These are phyloP conservation scores for Calonectria multiphialidica DNA, from an alignment of 2,329 filamentous ascomycete species.

Conservation along the genomic window DNA sequence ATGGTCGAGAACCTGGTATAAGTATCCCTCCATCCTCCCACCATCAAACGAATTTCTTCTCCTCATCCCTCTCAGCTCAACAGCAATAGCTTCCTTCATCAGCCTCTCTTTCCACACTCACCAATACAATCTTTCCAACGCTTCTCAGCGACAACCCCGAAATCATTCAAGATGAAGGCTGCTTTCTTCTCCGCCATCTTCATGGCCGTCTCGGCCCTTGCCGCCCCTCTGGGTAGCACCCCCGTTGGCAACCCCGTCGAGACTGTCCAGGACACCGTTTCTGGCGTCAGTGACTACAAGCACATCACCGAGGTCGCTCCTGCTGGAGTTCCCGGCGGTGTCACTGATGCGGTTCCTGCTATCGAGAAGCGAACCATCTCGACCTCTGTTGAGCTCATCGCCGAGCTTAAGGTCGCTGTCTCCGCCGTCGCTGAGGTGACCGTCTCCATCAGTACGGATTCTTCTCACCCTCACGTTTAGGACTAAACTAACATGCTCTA, in stretches of 20 bases:
- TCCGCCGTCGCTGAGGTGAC: neutral
- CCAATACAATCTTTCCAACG: neutral
- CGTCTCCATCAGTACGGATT: neutral
- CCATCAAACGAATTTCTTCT: neutral
- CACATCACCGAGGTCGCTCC: neutral
- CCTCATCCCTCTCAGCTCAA: constrained; percentile 3
- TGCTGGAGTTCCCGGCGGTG: neutral
- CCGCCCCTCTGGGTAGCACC: neutral
- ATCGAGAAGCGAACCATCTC: neutral
- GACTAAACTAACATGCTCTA: neutral
- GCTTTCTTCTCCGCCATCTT: neutral
- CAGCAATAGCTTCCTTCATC: neutral
- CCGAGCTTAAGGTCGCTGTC: neutral
- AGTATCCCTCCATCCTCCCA: neutral
- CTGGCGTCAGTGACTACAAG: neutral
- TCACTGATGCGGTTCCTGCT: neutral
- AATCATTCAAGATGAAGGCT: neutral
- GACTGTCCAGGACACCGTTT: neutral
- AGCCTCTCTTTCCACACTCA: neutral
- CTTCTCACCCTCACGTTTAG: neutral
- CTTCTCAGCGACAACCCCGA: neutral
- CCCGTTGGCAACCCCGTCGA: neutral
- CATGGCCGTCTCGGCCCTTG: neutral
- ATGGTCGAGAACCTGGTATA: neutral
- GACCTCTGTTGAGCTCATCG: neutral